Percentiles rank a stretch among this genome's conserved stretches.
These are phyloP conservation scores for Ophiosphaerella korrae DNA, from an alignment of 2,329 filamentous ascomycete genomes.

Conservation along the genomic window DNA sequence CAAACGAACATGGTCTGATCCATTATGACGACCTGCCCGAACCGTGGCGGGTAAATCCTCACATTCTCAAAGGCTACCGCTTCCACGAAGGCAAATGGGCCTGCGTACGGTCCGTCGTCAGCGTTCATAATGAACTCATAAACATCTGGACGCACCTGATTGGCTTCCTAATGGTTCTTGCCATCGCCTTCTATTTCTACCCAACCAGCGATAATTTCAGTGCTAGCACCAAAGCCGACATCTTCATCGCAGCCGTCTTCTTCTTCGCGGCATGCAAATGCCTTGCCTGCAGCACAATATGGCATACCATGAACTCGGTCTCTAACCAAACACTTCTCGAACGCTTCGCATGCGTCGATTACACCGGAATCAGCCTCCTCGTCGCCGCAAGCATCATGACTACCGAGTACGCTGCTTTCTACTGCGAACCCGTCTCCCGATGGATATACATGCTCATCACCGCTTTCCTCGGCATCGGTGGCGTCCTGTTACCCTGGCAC, in stretches of 20 bases:
- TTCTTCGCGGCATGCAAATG: slow-evolving; percentile 96
- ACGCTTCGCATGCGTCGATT: slow-evolving; percentile 96
- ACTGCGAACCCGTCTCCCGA: slow-evolving; percentile 88
- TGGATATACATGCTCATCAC: slow-evolving; percentile 86
- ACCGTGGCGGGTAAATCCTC: slow-evolving; percentile 93
- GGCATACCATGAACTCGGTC: slow-evolving; percentile 99
- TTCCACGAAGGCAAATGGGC: slow-evolving; percentile 91
- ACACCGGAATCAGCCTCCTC: slow-evolving; percentile 93
- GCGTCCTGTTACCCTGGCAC: slow-evolving; percentile 94
- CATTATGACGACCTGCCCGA: slow-evolving; percentile 87
- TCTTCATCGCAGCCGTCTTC: slow-evolving; percentile 90
- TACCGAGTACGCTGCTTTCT: slow-evolving; percentile 97
- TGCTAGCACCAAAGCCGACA: slow-evolving; percentile 82
- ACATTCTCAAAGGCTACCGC: slow-evolving; percentile 89
- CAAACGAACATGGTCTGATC: slow-evolving; percentile 81
- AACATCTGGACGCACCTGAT: slow-evolving; percentile 98
- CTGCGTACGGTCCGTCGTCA: slow-evolving; percentile 82
- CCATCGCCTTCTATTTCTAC: slow-evolving; percentile 95
- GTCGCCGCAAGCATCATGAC: slow-evolving; percentile 97
- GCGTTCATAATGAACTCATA: slow-evolving; percentile 87
- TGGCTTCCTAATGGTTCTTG: slow-evolving; percentile 83
- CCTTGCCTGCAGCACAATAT: slow-evolving; percentile 90
- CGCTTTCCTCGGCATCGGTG: slow-evolving; percentile 78
- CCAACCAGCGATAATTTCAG: slow-evolving; percentile 85
- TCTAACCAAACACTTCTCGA: slow-evolving; percentile 88